Conservation (phyloP, 2,329 filamentous ascomycete species). For the Calonectria pseudoreteaudii region DNA sequence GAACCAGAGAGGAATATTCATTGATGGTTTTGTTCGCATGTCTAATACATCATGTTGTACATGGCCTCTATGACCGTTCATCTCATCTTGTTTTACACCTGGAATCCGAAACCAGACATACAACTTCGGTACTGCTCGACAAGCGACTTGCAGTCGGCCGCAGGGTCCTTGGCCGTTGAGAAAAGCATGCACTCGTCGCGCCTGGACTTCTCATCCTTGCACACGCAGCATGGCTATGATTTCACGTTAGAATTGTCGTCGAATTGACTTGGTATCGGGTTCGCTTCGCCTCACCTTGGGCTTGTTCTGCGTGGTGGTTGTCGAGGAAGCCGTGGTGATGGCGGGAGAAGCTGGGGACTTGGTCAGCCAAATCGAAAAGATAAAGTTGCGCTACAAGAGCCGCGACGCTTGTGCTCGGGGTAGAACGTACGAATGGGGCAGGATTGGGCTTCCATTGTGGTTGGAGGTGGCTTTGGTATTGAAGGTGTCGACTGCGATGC, state of each 20-base stretch:
- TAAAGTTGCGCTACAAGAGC: neutral
- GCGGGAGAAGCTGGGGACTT: constrained; percentile 30
- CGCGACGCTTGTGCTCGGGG: neutral
- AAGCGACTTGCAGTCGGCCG: constrained; percentile 83
- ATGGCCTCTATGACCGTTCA: constrained; percentile 26
- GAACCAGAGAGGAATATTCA: constrained; percentile 37
- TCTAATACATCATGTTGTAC: constrained; percentile 45
- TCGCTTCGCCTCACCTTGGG: constrained; percentile 54
- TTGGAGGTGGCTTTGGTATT: constrained; percentile 19
- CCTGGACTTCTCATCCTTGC: constrained; percentile 91
- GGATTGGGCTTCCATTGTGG: constrained; percentile 49
- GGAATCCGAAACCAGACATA: constrained; percentile 95
- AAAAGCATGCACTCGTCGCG: constrained; percentile 99
- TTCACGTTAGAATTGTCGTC: constrained; percentile 17
- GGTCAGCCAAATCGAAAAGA: constrained; percentile 22
- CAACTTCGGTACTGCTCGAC: constrained; percentile 90
- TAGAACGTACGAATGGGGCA: constrained; percentile 42
- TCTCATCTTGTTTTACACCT: constrained; percentile 58
- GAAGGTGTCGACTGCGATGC: constrained; percentile 33
- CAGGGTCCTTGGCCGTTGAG: constrained; percentile 84
- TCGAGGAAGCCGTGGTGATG: constrained; percentile 43
- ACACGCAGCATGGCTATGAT: constrained; percentile 92
- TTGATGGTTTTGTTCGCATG: constrained; percentile 37
- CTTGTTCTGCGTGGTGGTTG: constrained; percentile 50
- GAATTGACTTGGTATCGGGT: constrained; percentile 43